Conservation (phyloP, 2,329 filamentous ascomycete species). For the Fusarium nelsonii region DNA sequence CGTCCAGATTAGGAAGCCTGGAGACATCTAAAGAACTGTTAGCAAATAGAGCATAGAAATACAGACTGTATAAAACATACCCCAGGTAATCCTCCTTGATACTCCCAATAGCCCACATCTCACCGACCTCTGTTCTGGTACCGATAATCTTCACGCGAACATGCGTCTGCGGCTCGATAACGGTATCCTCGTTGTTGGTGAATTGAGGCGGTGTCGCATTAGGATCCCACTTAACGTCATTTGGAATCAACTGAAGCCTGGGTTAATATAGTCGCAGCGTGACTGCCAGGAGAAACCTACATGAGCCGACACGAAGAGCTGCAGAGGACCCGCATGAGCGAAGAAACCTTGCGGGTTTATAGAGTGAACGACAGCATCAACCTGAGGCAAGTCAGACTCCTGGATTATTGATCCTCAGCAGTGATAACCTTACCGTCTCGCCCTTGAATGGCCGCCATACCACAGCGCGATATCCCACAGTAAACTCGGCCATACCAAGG, state of each 20-base stretch:
- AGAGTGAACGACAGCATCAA: constrained; percentile 92
- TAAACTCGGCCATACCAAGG: constrained; percentile 93
- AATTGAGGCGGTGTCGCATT: constrained; percentile 97
- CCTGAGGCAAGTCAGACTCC: constrained; percentile 65
- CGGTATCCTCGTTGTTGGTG: constrained; percentile 93
- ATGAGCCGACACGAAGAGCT: constrained; percentile 83
- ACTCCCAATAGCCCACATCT: constrained; percentile 97
- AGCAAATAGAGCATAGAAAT: constrained; percentile 15
- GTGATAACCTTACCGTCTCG: constrained; percentile 80
- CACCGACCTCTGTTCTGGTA: constrained; percentile 90
- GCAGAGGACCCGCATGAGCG: constrained; percentile 81
- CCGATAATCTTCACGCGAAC: constrained; percentile 95
- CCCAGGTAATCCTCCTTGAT: constrained; percentile 88
- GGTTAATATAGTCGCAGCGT: constrained; percentile 22
- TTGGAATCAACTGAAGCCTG: constrained; percentile 80
- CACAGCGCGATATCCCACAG: constrained; percentile 92
- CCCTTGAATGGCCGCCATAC: constrained; percentile 98
- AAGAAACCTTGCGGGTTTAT: constrained; percentile 96
- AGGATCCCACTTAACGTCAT: constrained; percentile 92
- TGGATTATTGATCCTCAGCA: constrained; percentile 32
- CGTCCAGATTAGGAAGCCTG: constrained; percentile 44
- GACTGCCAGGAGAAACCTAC: constrained; percentile 64
- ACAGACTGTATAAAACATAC: constrained; percentile 56
- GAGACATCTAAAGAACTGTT: constrained; percentile 46
- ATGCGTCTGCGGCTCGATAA: constrained; percentile 93